phyloP scores from a whole-genome alignment of 192 early-diverging fungal species.

The Irineochytrium annulatum region DNA sequence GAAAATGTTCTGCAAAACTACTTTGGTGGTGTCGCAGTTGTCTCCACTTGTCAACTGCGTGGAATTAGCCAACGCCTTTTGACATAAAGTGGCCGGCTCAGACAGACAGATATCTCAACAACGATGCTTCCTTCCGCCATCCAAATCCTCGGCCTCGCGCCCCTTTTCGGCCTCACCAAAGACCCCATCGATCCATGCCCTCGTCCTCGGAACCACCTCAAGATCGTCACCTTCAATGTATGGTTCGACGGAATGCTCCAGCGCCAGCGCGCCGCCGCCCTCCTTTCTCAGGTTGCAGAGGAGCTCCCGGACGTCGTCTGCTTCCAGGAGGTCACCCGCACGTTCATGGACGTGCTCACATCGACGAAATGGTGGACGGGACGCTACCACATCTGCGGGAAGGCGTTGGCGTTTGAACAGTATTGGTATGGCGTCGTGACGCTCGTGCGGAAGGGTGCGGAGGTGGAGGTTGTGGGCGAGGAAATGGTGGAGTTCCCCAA shows the following conservation, averaged over 20 bases:
- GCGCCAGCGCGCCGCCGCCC: neutral
- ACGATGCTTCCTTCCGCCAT: no score
- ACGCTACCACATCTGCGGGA: neutral
- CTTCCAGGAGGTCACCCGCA: neutral
- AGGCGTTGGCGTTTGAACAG: no score
- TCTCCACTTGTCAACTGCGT: no score
- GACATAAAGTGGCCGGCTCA: no score
- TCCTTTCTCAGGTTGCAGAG: neutral
- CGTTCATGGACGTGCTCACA: neutral
- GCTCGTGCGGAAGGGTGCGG: neutral
- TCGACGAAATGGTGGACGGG: neutral
- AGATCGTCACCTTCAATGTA: neutral
- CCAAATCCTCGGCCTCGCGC: no score
- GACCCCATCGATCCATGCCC: no score
- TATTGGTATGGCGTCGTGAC: constrained; percentile 4
- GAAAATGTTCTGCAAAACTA: no score
- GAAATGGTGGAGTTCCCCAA: neutral
- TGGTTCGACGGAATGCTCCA: constrained; percentile 4
- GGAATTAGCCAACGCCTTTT: no score
- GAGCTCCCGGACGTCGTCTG: neutral
- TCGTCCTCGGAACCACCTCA: no score
- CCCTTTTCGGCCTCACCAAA: no score
- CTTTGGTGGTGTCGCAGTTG: no score
- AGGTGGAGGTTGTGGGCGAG: neutral
- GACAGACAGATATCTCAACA: no score